phyloP scores from a whole-genome alignment of 352 stramenopile species.

The Pythium rishiriense region DNA sequence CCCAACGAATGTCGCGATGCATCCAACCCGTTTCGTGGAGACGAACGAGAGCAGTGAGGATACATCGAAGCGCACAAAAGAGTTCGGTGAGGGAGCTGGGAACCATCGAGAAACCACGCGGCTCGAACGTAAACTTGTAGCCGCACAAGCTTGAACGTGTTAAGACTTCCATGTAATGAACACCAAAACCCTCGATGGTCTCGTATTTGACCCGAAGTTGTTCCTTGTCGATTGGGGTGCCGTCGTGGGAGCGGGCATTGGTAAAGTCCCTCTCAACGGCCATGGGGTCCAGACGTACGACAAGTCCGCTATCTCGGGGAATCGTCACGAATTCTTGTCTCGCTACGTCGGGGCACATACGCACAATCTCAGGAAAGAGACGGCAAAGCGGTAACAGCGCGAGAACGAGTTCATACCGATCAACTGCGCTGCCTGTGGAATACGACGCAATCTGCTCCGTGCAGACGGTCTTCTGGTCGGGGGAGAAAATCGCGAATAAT shows the following conservation, averaged over 20 bases:
- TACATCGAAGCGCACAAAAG: not conserved
- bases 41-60: not conserved
- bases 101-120: not conserved
- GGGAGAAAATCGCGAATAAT: not conserved
- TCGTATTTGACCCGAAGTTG: not conserved
- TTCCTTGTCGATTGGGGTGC: not conserved
- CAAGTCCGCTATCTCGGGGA: not conserved
- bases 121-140: not conserved
- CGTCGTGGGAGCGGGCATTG: not conserved
- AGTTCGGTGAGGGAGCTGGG: not conserved
- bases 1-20: constrained; percentile 2
- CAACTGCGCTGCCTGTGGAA: not conserved
- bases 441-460: not conserved
- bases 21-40: not conserved
- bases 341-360: not conserved
- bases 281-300: not conserved
- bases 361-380: not conserved
- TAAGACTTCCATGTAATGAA: not conserved
- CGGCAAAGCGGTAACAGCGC: not conserved
- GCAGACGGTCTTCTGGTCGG: not conserved
- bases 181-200: not conserved
- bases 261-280: not conserved
- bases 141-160: not conserved
- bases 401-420: not conserved
- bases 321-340: not conserved